Evolutionary conservation across 2,329 filamentous ascomycete species (phyloP).

Genomic region (Ciborinia camelliae): DNA sequence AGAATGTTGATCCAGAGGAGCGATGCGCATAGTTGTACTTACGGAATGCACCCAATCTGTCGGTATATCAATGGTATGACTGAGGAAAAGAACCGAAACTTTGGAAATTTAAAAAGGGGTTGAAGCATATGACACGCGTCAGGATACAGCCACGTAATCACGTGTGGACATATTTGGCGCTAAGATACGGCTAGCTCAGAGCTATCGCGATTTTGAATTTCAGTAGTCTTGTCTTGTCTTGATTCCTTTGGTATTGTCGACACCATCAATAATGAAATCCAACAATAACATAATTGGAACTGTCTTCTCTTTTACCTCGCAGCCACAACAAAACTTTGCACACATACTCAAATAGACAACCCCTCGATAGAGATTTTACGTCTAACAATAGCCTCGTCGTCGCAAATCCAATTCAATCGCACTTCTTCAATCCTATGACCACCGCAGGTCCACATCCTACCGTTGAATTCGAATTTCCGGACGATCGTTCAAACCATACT

Average conservation of each 20-base stretch:
- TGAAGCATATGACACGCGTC: background rate
- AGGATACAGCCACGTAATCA: background rate
- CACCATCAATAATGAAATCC: slow-evolving; percentile 6
- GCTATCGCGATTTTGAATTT: slow-evolving; percentile 15
- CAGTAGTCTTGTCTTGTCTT: background rate
- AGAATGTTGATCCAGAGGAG: slow-evolving; percentile 6
- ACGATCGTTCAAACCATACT: slow-evolving; percentile 15
- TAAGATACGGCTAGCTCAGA: slow-evolving; percentile 15
- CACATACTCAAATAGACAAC: background rate
- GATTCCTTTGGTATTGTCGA: background rate
- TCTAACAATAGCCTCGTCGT: background rate
- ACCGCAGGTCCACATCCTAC: slow-evolving; percentile 11
- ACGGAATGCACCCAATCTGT: background rate
- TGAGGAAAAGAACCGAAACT: background rate
- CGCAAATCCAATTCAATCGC: slow-evolving; percentile 3
- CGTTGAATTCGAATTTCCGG: slow-evolving; percentile 11
- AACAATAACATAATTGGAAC: background rate
- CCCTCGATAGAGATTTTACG: background rate
- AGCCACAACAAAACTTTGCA: background rate
- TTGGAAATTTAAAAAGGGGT: background rate
- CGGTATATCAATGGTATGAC: background rate
- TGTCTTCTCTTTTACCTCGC: background rate
- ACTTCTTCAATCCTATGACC: slow-evolving; percentile 18
- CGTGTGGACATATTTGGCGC: background rate
- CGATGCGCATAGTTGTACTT: background rate